Evolutionary conservation across 306 rosid species (phyloP).

Genomic region (Canavalia gladiata): DNA sequence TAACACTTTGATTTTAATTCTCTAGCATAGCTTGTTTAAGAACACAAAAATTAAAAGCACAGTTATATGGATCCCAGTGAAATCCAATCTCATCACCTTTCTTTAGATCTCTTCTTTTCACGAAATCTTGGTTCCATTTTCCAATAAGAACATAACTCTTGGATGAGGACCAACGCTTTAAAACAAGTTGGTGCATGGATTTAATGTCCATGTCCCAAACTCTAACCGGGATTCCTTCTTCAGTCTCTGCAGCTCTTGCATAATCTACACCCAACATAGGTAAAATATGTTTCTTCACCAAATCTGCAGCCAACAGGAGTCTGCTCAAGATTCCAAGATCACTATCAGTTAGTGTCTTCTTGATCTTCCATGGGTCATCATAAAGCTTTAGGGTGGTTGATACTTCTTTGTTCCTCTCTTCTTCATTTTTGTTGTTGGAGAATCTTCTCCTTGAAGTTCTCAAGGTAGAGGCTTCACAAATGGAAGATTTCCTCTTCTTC

Average conservation of each 20-base stretch:
- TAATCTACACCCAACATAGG: conserved; percentile 46
- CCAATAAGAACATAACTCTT: conserved; percentile 53
- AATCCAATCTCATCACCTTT: conserved; percentile 53
- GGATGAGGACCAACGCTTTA: conserved; percentile 53
- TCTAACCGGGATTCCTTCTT: conserved; percentile 43
- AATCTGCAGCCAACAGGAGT: conserved; percentile 44
- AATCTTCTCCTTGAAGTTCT: conserved; percentile 38
- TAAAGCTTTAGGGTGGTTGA: conserved; percentile 49
- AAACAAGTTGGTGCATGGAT: conserved; percentile 44
- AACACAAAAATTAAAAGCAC: conserved; percentile 47
- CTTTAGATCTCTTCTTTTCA: conserved; percentile 46
- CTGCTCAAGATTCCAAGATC: conserved; percentile 55
- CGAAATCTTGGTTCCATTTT: conserved; percentile 55
- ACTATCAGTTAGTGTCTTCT: conserved; percentile 49
- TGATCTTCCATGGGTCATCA: conserved; percentile 55
- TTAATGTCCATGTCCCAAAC: conserved; percentile 52
- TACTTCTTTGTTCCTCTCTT: conserved; percentile 25
- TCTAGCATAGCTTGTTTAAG: conserved; percentile 38
- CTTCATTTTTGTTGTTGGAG: conserved; percentile 34
- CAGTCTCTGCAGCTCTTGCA: conserved; percentile 32
- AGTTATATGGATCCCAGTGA: conserved; percentile 44
- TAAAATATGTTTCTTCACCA: conserved; percentile 45
- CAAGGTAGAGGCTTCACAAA: not conserved
- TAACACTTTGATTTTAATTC: not conserved
- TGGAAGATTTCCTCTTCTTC: conserved; percentile 45